A percentile compares a stretch with the other conserved stretches of the same genome.
These are phyloP conservation scores for Lunularia cruciata DNA, from an alignment of 225 moss, liverwort and hornwort genomes.

Conservation along the genomic window DNA sequence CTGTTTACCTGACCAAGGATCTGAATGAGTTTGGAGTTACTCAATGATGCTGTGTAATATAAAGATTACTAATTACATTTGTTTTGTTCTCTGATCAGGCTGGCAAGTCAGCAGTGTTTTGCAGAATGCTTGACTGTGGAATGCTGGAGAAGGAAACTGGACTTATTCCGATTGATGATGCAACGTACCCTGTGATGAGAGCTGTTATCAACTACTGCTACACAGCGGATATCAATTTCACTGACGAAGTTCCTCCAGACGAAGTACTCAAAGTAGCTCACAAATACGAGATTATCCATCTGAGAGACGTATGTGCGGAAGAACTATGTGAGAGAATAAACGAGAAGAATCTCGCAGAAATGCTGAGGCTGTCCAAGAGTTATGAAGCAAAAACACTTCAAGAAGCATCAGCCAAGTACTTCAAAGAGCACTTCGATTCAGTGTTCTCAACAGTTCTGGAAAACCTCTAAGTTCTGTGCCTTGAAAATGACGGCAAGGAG, in stretches of 20 bases:
- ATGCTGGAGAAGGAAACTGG: slow-evolving; percentile 48
- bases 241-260: slow-evolving; percentile 41
- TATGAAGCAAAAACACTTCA: slow-evolving; percentile 44
- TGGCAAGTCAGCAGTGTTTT: slow-evolving; percentile 42
- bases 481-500: no score
- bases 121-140: slow-evolving; percentile 42
- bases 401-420: slow-evolving; percentile 46
- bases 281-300: slow-evolving; percentile 48
- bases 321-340: slow-evolving; percentile 39
- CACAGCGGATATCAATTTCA: slow-evolving; percentile 44
- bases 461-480: slow-evolving; percentile 32
- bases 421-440: slow-evolving; percentile 47
- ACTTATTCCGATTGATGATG: slow-evolving; percentile 44
- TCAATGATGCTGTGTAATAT: no score
- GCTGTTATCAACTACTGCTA: slow-evolving; percentile 51
- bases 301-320: slow-evolving; percentile 41
- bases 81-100: slow-evolving; percentile 23
- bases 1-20: no score
- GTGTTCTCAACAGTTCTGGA: slow-evolving; percentile 44
- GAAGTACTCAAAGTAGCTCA: slow-evolving; percentile 48
- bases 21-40: no score
- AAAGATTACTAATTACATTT: no score
- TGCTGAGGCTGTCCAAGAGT: slow-evolving; percentile 48
- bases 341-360: slow-evolving; percentile 40
- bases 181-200: slow-evolving; percentile 40